These are phyloP conservation scores for Laetiporus sulphureus DNA, from an alignment of 1,284 basidiomycete species.

Conservation along the genomic window DNA sequence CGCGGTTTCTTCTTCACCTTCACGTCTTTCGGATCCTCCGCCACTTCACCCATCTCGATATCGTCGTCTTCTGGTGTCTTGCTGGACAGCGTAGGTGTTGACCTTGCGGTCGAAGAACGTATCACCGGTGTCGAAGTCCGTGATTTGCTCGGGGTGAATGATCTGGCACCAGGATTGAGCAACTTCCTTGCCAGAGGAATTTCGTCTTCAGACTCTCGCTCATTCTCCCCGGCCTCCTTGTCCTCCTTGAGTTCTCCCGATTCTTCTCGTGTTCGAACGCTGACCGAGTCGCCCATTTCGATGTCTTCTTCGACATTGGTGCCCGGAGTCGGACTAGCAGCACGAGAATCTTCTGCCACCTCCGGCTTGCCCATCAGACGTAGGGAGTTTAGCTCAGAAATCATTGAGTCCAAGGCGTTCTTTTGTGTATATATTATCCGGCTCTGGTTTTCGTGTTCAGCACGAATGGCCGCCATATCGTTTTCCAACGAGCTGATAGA, in stretches of 20 bases:
- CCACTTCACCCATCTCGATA: slow-evolving; percentile 83
- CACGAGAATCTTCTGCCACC: slow-evolving; percentile 35
- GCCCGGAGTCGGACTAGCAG: slow-evolving; percentile 39
- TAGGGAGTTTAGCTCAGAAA: slow-evolving; percentile 52
- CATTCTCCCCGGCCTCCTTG: slow-evolving; percentile 30
- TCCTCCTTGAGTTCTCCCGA: slow-evolving; percentile 32
- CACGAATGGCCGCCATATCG: slow-evolving; percentile 66
- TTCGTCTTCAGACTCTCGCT: slow-evolving; percentile 26
- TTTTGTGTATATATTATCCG: slow-evolving; percentile 63
- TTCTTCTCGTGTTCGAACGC: slow-evolving; percentile 21
- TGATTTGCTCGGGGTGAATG: slow-evolving; percentile 27
- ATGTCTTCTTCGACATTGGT: slow-evolving; percentile 28
- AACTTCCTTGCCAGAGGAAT: slow-evolving; percentile 24
- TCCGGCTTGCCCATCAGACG: slow-evolving; percentile 53
- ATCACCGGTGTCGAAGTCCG: slow-evolving; percentile 20
- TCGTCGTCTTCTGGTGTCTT: slow-evolving; percentile 45
- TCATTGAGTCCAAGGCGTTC: slow-evolving; percentile 54
- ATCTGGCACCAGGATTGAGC: slow-evolving; percentile 29
- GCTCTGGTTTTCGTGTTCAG: slow-evolving; percentile 68
- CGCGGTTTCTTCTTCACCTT: slow-evolving; percentile 42
- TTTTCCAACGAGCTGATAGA: slow-evolving; percentile 64
- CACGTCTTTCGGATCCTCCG: slow-evolving; percentile 51
- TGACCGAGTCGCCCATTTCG: slow-evolving; percentile 29
- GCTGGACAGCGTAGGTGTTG: slow-evolving; percentile 19
- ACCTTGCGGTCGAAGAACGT: slow-evolving; percentile 10